These are phyloP conservation scores for Protomyces gravidus DNA, from an alignment of 1,139 yeast species.

Conservation along the genomic window DNA sequence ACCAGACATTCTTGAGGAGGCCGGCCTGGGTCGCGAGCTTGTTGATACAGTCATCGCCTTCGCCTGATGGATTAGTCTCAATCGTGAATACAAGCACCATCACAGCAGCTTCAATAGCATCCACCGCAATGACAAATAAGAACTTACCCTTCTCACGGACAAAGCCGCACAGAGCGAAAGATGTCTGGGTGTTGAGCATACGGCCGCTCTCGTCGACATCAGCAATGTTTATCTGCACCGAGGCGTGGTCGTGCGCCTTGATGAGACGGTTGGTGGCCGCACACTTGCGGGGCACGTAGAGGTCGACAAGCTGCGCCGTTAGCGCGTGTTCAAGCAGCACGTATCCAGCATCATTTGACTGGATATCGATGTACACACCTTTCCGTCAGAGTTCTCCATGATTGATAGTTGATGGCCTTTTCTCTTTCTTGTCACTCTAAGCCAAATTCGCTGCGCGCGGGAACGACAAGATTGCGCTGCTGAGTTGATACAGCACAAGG, in stretches of 20 bases:
- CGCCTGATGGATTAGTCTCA: no score
- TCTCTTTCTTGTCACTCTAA: no score
- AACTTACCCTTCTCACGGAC: constrained; percentile 89
- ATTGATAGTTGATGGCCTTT: constrained; percentile 43
- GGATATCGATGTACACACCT: constrained; percentile 43
- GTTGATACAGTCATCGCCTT: constrained; percentile 98
- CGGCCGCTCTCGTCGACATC: constrained; percentile 93
- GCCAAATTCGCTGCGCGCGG: no score
- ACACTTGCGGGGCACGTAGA: constrained; percentile 99
- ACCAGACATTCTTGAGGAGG: constrained; percentile 68
- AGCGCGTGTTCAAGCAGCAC: constrained; percentile 36
- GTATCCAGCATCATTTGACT: no score
- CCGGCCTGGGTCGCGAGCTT: constrained; percentile 99
- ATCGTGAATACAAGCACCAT: constrained; percentile 70
- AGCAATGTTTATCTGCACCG: constrained; percentile 88
- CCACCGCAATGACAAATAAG: constrained; percentile 99
- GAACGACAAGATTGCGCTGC: no score
- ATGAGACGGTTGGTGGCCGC: constrained; percentile 98
- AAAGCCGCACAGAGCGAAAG: constrained; percentile 96
- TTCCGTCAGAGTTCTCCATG: constrained; percentile 99
- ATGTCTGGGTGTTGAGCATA: constrained; percentile 82
- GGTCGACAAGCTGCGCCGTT: constrained; percentile 71
- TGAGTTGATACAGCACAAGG: not conserved
- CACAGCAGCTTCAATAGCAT: constrained; percentile 98
- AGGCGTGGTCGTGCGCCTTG: constrained; percentile 99